Percentiles rank a stretch among this genome's conserved stretches.
Conservation (phyloP, 495 filamentous ascomycete genomes). For the Penicillium cataractarum region DNA sequence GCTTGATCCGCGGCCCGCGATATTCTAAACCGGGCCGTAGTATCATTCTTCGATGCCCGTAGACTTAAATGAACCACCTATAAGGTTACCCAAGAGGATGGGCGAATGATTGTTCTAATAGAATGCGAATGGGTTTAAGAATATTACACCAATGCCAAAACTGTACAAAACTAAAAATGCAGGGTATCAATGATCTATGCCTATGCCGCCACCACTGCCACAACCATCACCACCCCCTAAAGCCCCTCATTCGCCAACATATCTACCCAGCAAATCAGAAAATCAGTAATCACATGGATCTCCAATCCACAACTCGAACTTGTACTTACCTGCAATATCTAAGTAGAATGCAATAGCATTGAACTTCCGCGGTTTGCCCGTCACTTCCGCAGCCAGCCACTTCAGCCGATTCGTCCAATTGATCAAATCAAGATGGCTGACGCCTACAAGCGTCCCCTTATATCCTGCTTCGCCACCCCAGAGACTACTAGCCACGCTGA, state of each 20-base stretch:
- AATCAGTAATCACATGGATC: background rate
- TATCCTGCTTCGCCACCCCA: conserved; percentile 78
- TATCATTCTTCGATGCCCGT: no score
- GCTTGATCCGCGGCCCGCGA: background rate
- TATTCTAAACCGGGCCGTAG: background rate
- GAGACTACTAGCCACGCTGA: conserved; percentile 79
- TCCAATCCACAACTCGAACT: background rate
- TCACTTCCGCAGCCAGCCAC: conserved; percentile 68
- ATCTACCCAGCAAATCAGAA: conserved; percentile 40
- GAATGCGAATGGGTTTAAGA: background rate
- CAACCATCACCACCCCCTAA: conserved; percentile 30
- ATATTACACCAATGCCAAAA: background rate
- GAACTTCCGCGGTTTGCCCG: conserved; percentile 77
- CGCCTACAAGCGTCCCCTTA: conserved; percentile 84
- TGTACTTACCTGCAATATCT: conserved; percentile 69
- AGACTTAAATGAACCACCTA: no score
- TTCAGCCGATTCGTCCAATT: conserved; percentile 91
- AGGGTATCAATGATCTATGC: conserved; percentile 5
- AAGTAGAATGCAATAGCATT: conserved; percentile 96
- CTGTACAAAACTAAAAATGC: background rate
- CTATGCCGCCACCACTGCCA: background rate
- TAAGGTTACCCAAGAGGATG: no score
- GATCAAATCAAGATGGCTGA: conserved; percentile 91
- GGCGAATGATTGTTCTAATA: no score
- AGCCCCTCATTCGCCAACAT: conserved; percentile 78